These are phyloP conservation scores for Andrographis paniculata DNA, from an alignment of 305 asterid species.

Conservation along the genomic window DNA sequence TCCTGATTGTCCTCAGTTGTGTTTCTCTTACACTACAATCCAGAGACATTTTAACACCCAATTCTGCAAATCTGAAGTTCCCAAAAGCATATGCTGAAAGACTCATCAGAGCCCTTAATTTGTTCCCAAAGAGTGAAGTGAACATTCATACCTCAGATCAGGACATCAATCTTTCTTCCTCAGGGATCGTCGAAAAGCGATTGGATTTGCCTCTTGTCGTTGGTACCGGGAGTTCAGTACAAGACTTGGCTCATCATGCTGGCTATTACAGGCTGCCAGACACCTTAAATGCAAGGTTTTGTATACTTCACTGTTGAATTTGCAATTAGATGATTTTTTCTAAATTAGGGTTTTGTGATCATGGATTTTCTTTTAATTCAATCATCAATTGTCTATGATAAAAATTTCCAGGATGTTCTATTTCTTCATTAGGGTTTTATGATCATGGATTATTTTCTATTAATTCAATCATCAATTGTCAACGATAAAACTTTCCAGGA, in stretches of 20 bases:
- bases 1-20: background rate
- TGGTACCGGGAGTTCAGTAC: conserved; percentile 17
- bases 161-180: too few relatives aligned
- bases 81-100: background rate
- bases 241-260: conserved; percentile 59
- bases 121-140: too few relatives aligned
- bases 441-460: background rate
- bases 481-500: conserved; percentile 23
- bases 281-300: conserved; percentile 45
- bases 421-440: background rate
- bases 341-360: too few relatives aligned
- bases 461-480: background rate
- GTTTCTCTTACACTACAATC: too few relatives aligned
- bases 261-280: conserved; percentile 54
- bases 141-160: too few relatives aligned
- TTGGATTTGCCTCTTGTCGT: conserved; percentile 18
- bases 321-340: too few relatives aligned
- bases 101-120: too few relatives aligned
- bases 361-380: too few relatives aligned
- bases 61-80: background rate
- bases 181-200: conserved; percentile 16
- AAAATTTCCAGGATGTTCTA: too few relatives aligned
- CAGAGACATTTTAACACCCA: too few relatives aligned
- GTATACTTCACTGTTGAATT: background rate
- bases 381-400: too few relatives aligned